Evolutionary conservation across 73 alveolate species (phyloP), one percentile per base, ranked within the genome.

Genomic region (Stentor coeruleus): DNA sequence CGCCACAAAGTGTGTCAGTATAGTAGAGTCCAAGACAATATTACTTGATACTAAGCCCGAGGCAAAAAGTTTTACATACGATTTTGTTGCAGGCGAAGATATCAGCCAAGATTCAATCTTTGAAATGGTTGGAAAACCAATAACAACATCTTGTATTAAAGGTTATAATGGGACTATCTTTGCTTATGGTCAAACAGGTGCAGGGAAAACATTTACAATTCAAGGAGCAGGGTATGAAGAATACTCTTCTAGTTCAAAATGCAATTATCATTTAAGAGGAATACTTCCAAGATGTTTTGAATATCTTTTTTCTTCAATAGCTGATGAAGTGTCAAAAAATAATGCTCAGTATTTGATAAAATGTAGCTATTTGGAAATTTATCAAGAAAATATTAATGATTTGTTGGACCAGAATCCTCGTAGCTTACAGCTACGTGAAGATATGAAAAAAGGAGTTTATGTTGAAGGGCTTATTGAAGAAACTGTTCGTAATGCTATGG

Each of bases 121-220:
- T 83, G 87, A 90, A 55, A 74, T 59, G 3, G 80, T 90, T 31
- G 97, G 93, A 20, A 83, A 87, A 80, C 96, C 96, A 3, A 90
- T 90, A 0, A 92, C 94, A 40, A 91, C 86, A 39, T 86, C 94
- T 55, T 85, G 94, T 77, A 76, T 94, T 74, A 93, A 90, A 82
- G 99, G 99, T 3, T 93, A 93, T 82, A 97, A 97, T 88, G 98
- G 98, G 39, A 84, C 97, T 31, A 88, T 97, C 6, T 97, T 97
- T 91, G 97, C 99, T 3, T 97, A 97, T 77, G 99, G 99, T 30
- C 91, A 96, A 85, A 96, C 99, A 6, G 99, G 99, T 11, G 94
- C 99, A 39, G 99, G 99, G 1, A 96, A 96, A 81, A 96, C 99
- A 31, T 96, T 86, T 89, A 96, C 99, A 1, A 95, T 96, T 79